Percentiles rank a stretch among this genome's conserved stretches.
Evolutionary conservation across 306 rosid species (phyloP).

Genomic region (Carpinus fangiana): DNA sequence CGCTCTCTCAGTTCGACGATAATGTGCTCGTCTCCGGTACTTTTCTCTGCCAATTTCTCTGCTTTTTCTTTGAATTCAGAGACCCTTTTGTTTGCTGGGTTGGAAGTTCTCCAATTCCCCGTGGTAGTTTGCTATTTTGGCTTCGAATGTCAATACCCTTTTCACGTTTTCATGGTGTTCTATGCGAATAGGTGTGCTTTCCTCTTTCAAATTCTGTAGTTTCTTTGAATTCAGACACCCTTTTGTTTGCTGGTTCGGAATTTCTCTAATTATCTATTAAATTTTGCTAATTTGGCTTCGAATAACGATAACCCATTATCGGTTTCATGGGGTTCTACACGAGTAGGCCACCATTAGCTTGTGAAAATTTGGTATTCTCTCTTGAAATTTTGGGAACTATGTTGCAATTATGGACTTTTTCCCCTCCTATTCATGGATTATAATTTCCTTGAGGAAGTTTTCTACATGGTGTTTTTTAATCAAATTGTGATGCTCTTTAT

Average conservation of each 20-base stretch:
- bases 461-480: not conserved
- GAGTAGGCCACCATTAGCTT: not conserved
- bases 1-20: slow-evolving; percentile 76
- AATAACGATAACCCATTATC: not conserved
- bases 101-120: not conserved
- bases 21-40: slow-evolving; percentile 71
- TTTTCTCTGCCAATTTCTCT: not conserved
- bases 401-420: not conserved
- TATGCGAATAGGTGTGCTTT: slow-evolving; percentile 3
- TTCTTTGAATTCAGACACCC: not conserved
- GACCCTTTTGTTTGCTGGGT: slow-evolving; percentile 9
- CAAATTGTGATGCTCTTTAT: not conserved
- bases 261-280: not conserved
- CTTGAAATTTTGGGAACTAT: not conserved
- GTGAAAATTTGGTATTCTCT: not conserved
- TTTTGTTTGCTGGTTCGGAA: not conserved
- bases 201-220: not conserved
- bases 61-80: slow-evolving; percentile 13
- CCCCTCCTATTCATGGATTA: not conserved
- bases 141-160: slow-evolving; percentile 7
- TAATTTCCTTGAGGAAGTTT: not conserved
- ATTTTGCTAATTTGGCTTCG: no score
- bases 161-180: slow-evolving; percentile 1
- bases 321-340: not conserved
- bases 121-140: not conserved